Percentiles rank a stretch among this genome's conserved stretches.
phyloP scores from a whole-genome alignment of 2,329 filamentous ascomycete species.

The Mycogone perniciosa region DNA sequence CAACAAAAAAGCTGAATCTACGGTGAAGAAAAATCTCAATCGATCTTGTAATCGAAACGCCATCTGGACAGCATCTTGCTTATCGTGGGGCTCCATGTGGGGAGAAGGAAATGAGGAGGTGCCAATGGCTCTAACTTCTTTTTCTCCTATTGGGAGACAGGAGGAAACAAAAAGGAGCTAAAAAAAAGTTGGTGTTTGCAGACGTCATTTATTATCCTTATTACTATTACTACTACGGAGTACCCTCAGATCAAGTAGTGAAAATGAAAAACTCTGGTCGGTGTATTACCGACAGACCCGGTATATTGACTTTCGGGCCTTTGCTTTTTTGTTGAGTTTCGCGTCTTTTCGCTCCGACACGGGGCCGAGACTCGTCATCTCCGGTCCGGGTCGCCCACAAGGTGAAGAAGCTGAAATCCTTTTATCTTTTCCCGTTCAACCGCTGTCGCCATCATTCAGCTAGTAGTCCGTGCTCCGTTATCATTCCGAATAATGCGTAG shows the following conservation, averaged over 20 bases:
- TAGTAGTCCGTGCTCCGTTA: no score
- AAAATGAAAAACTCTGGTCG: neutral
- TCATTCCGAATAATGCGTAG: no score
- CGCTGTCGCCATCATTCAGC: no score
- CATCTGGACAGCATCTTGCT: neutral
- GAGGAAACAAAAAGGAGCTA: neutral
- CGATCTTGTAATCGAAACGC: neutral
- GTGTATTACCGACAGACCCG: neutral
- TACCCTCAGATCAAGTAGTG: neutral
- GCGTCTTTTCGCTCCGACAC: no score
- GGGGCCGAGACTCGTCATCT: no score
- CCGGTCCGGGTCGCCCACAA: no score
- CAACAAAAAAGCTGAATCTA: neutral
- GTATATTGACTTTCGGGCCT: neutral
- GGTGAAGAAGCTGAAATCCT: no score
- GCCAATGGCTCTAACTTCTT: no score
- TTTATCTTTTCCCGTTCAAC: no score
- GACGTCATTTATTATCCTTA: neutral
- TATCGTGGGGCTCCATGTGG: slow-evolving; percentile 2
- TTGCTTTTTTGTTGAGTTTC: neutral
- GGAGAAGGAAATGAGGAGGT: neutral
- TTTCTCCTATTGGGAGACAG: neutral
- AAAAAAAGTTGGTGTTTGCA: neutral
- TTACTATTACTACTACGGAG: no score
- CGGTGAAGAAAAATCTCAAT: neutral